Conservation (phyloP, 1,284 basidiomycete species). For the Cryptococcus hybrid region DNA sequence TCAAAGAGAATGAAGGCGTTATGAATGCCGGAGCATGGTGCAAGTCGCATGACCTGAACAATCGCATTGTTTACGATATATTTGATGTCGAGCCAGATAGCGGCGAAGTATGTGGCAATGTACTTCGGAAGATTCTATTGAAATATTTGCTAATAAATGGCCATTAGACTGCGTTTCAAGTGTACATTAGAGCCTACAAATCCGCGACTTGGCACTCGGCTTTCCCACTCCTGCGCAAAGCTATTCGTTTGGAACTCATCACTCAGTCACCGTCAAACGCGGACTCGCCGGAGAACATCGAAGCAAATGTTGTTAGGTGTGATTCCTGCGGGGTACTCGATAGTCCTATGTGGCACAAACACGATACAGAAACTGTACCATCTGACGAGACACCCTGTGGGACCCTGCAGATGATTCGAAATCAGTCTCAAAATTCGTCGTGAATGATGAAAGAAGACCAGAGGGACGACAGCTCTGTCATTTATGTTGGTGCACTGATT, state of each 20-base stretch:
- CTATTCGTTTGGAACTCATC: constrained; percentile 71
- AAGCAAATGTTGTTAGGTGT: constrained; percentile 14
- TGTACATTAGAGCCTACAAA: constrained; percentile 80
- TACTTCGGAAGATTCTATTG: too few species aligned
- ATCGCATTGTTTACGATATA: constrained; percentile 70
- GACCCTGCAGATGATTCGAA: too few species aligned
- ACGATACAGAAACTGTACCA: too few species aligned
- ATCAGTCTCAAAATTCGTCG: too few species aligned
- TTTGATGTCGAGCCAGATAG: constrained; percentile 76
- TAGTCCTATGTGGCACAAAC: constrained; percentile 45
- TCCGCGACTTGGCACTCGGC: constrained; percentile 64
- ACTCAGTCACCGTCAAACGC: constrained; percentile 42
- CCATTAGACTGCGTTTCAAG: constrained; percentile 76
- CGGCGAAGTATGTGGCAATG: too few species aligned
- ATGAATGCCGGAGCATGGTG: constrained; percentile 81
- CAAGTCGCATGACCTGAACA: constrained; percentile 65
- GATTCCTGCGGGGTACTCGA: constrained; percentile 35
- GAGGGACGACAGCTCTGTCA: too few species aligned
- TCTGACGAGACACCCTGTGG: too few species aligned
- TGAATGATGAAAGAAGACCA: too few species aligned
- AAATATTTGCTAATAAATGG: too few species aligned
- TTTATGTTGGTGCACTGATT: too few species aligned
- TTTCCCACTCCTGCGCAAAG: constrained; percentile 81
- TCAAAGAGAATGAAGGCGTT: constrained; percentile 79
- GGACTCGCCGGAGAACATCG: neutral